Conservation (phyloP, 2,329 filamentous ascomycete species). For the Tolypocladium endophyticum region DNA sequence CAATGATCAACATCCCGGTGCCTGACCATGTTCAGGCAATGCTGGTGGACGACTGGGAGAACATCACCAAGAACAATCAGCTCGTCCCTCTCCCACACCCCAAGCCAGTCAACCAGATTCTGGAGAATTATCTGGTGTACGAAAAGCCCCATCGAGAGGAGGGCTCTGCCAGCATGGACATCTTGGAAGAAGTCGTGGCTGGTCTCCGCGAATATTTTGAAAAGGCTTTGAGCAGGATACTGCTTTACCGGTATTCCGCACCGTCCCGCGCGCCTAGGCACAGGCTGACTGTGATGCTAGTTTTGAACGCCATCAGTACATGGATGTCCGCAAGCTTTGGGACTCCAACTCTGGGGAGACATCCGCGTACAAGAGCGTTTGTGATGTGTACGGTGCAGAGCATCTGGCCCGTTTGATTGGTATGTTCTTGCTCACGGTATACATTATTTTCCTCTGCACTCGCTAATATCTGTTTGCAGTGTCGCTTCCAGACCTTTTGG, state of each 20-base stretch:
- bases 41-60: slow-evolving; percentile 97
- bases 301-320: slow-evolving; percentile 84
- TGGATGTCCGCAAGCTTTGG: slow-evolving; percentile 64
- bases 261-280: not conserved
- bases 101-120: slow-evolving; percentile 63
- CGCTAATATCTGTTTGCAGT: slow-evolving; percentile 38
- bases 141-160: slow-evolving; percentile 56
- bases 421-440: slow-evolving; percentile 31
- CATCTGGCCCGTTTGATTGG: slow-evolving; percentile 83
- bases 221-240: slow-evolving; percentile 73
- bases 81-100: slow-evolving; percentile 75
- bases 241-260: slow-evolving; percentile 62
- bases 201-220: slow-evolving; percentile 93
- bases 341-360: slow-evolving; percentile 45
- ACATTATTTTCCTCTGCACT: not conserved
- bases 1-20: slow-evolving; percentile 75
- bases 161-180: slow-evolving; percentile 65
- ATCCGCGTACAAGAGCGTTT: slow-evolving; percentile 58
- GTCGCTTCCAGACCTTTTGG: slow-evolving; percentile 82
- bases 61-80: slow-evolving; percentile 89
- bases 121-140: slow-evolving; percentile 68
- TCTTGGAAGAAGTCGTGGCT: slow-evolving; percentile 79
- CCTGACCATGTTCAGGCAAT: slow-evolving; percentile 86
- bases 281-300: slow-evolving; percentile 31
- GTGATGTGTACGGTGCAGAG: slow-evolving; percentile 85